Evolutionary conservation across 139 green algal genomes (phyloP).

Genomic region (Chlorella sp.): DNA sequence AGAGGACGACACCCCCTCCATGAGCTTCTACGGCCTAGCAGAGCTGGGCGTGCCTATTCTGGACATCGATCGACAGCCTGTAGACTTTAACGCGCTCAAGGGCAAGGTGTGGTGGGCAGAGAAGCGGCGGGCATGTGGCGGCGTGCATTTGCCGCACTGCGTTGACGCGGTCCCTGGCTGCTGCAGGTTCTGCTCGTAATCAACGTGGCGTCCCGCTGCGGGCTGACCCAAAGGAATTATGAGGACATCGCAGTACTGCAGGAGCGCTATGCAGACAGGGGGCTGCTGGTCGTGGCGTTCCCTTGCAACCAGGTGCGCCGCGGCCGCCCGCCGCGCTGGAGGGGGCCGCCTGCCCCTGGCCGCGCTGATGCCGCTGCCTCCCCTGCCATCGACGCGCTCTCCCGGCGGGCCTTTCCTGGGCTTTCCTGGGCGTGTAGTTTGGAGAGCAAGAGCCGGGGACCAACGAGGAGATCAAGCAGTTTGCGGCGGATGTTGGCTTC

Average conservation of each 20-base stretch:
- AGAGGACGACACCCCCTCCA: too few species aligned
- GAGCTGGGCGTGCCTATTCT: too few species aligned
- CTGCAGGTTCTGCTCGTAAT: conserved; percentile 43
- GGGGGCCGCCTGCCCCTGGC: too few species aligned
- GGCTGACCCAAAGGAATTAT: conserved; percentile 22
- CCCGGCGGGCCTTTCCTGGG: too few species aligned
- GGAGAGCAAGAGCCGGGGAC: conserved; percentile 43
- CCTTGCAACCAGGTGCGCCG: conserved; percentile 38
- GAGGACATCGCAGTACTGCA: conserved; percentile 35
- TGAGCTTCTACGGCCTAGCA: too few species aligned
- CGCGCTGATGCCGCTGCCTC: too few species aligned
- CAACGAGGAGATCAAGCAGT: conserved; percentile 50
- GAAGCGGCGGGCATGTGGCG: too few species aligned
- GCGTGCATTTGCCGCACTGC: too few species aligned
- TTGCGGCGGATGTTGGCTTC: conserved; percentile 30
- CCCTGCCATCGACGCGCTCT: too few species aligned
- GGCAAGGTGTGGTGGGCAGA: conserved; percentile 27
- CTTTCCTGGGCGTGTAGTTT: too few species aligned
- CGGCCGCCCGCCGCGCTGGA: not conserved
- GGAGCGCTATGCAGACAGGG: conserved; percentile 34
- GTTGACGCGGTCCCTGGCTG: too few species aligned
- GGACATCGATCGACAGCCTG: conserved; percentile 40
- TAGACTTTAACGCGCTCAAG: conserved; percentile 25
- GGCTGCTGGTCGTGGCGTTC: conserved; percentile 35
- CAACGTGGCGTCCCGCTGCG: conserved; percentile 47